Evolutionary conservation across 2,329 filamentous ascomycete species (phyloP).

Genomic region (Colletotrichum eleusines): DNA sequence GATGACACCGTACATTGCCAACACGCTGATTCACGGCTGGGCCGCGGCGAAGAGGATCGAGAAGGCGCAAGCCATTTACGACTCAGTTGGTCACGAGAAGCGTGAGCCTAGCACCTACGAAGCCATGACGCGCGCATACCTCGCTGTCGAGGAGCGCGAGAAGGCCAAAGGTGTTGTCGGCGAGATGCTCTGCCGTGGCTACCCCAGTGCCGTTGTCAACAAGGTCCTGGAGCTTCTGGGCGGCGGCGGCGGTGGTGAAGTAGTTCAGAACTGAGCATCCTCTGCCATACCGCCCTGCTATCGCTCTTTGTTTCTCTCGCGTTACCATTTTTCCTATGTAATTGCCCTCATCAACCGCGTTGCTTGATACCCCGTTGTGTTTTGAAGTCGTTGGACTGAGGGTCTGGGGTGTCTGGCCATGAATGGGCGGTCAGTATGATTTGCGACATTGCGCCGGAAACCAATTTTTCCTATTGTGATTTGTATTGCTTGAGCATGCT

Average conservation of each 20-base stretch:
- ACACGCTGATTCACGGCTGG: slow-evolving; percentile 98
- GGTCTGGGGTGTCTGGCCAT: slow-evolving; percentile 34
- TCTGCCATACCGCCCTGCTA: slow-evolving; percentile 9
- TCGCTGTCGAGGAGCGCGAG: slow-evolving; percentile 84
- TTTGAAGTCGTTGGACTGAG: slow-evolving; percentile 38
- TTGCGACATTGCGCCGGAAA: slow-evolving; percentile 30
- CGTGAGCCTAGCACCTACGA: slow-evolving; percentile 98
- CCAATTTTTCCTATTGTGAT: slow-evolving; percentile 30
- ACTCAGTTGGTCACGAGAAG: slow-evolving; percentile 79
- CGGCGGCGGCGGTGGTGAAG: slow-evolving; percentile 61
- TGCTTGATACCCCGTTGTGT: slow-evolving; percentile 49
- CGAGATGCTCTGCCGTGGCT: slow-evolving; percentile 92
- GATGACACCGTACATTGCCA: slow-evolving; percentile 97
- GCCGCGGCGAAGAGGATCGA: slow-evolving; percentile 83
- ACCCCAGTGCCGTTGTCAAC: slow-evolving; percentile 89
- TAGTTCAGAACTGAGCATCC: slow-evolving; percentile 41
- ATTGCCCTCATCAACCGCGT: slow-evolving; percentile 44
- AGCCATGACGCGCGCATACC: slow-evolving; percentile 94
- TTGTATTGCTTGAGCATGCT: slow-evolving; percentile 7
- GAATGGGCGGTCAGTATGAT: slow-evolving; percentile 39
- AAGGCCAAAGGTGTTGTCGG: slow-evolving; percentile 83
- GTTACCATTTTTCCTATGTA: slow-evolving; percentile 44
- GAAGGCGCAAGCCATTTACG: slow-evolving; percentile 84
- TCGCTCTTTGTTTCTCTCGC: slow-evolving; percentile 23
- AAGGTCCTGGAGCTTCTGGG: slow-evolving; percentile 94